A percentile compares a stretch with the other conserved stretches of the same genome.
These are phyloP conservation scores for Debaryomyces singareniensis DNA, from an alignment of 1,139 yeast species.

Conservation along the genomic window DNA sequence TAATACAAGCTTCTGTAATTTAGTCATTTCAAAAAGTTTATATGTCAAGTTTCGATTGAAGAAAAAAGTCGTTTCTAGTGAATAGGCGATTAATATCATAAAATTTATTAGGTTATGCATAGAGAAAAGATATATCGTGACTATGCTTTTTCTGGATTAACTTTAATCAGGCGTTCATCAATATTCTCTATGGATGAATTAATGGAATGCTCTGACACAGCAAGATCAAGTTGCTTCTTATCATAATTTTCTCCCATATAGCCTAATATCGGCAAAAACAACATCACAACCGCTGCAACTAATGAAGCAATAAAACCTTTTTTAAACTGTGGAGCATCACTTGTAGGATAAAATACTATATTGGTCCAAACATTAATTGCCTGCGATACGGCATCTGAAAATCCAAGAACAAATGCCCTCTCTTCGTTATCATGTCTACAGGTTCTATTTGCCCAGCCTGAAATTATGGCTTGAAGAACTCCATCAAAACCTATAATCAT, in stretches of 20 bases:
- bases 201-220: too few relatives aligned
- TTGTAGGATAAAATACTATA: constrained; percentile 32
- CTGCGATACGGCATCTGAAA: constrained; percentile 58
- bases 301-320: constrained; percentile 26
- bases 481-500: background rate
- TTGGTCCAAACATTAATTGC: constrained; percentile 46
- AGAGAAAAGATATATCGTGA: too few relatives aligned
- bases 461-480: constrained; percentile 29
- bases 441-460: constrained; percentile 56
- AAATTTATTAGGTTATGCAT: too few relatives aligned
- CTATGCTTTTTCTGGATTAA: too few relatives aligned
- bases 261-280: constrained; percentile 23
- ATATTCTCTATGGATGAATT: too few relatives aligned
- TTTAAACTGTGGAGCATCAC: constrained; percentile 26
- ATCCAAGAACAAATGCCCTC: constrained; percentile 51
- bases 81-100: too few relatives aligned
- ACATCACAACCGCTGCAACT: constrained; percentile 25
- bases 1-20: too few relatives aligned
- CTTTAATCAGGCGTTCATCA: too few relatives aligned
- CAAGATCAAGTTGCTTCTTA: constrained; percentile 5
- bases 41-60: too few relatives aligned
- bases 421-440: constrained; percentile 50
- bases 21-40: too few relatives aligned
- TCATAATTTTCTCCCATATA: constrained; percentile 12
- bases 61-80: too few relatives aligned